phyloP scores from a whole-genome alignment of 257 asterid genomes.

The Striga asiatica region DNA sequence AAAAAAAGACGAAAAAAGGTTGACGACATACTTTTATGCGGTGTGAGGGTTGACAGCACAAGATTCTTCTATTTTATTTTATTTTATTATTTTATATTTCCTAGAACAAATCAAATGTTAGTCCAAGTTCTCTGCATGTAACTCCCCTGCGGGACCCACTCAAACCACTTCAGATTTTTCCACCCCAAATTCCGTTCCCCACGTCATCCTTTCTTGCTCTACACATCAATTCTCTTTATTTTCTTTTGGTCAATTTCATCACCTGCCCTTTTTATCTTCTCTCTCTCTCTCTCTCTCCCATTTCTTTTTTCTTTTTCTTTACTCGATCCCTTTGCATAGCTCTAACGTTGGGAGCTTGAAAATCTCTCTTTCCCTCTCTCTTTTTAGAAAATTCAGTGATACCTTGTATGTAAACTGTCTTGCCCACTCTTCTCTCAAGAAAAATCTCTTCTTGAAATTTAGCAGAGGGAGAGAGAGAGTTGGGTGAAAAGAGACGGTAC shows the following conservation, averaged over 20 bases:
- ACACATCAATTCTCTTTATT: background rate
- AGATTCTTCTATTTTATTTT: background rate
- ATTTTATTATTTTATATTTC: background rate
- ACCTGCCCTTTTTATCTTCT: too few species aligned
- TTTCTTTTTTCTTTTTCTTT: slow-evolving; percentile 5
- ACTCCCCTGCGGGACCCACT: slow-evolving; percentile 35
- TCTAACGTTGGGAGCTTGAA: slow-evolving; percentile 26
- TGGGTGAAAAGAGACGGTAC: background rate
- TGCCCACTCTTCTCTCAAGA: slow-evolving; percentile 14
- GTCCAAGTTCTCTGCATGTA: slow-evolving; percentile 92
- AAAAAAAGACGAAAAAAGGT: background rate
- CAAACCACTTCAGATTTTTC: slow-evolving; percentile 18
- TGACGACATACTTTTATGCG: slow-evolving; percentile 17
- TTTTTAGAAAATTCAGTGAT: background rate
- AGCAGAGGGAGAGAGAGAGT: background rate
- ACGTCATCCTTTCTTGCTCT: slow-evolving; percentile 19
- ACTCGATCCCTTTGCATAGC: background rate
- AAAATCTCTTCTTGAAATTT: slow-evolving; percentile 22
- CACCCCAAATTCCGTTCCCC: background rate
- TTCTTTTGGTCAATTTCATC: slow-evolving; percentile 14
- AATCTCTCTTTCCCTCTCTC: slow-evolving; percentile 16
- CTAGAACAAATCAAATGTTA: slow-evolving; percentile 24
- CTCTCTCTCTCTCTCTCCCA: too few species aligned
- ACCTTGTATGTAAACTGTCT: background rate
- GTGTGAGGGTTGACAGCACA: slow-evolving; percentile 1